Percentiles rank a stretch among this genome's conserved stretches.
Evolutionary conservation across 2,329 filamentous ascomycete species (phyloP).

Genomic region (Neopestalotiopsis sp.): DNA sequence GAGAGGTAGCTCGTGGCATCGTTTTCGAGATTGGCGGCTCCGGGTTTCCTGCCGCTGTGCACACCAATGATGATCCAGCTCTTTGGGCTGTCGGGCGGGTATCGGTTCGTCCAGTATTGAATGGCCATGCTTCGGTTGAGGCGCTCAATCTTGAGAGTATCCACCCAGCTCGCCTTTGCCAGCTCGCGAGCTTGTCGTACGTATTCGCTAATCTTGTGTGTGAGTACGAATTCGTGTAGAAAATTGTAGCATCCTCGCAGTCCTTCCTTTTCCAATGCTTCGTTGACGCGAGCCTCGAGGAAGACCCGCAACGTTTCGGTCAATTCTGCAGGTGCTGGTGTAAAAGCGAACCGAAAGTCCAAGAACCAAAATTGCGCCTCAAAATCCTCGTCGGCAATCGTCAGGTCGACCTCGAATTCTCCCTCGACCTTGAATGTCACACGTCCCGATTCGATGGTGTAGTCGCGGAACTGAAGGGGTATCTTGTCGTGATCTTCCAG

Average conservation of each 20-base stretch:
- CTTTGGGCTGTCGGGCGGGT: slow-evolving; percentile 65
- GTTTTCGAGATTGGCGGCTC: slow-evolving; percentile 41
- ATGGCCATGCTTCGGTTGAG: slow-evolving; percentile 83
- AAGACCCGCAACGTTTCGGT: slow-evolving; percentile 67
- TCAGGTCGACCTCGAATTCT: slow-evolving; percentile 93
- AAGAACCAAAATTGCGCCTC: slow-evolving; percentile 92
- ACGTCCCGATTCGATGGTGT: slow-evolving; percentile 81
- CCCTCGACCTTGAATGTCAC: slow-evolving; percentile 83
- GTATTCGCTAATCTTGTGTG: slow-evolving; percentile 86
- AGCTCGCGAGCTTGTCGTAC: slow-evolving; percentile 78
- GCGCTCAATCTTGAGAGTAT: slow-evolving; percentile 77
- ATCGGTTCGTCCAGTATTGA: slow-evolving; percentile 85
- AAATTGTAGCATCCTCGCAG: slow-evolving; percentile 83
- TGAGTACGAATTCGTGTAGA: slow-evolving; percentile 86
- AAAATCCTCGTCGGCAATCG: slow-evolving; percentile 84
- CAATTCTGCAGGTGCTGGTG: slow-evolving; percentile 67
- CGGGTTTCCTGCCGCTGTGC: slow-evolving; percentile 64
- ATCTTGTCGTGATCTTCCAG: slow-evolving; percentile 80
- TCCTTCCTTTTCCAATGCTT: slow-evolving; percentile 71
- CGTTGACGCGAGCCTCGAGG: slow-evolving; percentile 76
- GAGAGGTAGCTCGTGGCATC: slow-evolving; percentile 60
- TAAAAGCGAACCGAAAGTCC: slow-evolving; percentile 85
- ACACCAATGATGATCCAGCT: slow-evolving; percentile 93
- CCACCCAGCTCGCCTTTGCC: slow-evolving; percentile 75
- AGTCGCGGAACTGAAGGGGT: slow-evolving; percentile 78